Base-by-base conservation (phyloP, 331 rosid species). In the Rosa hybrid region DNA sequence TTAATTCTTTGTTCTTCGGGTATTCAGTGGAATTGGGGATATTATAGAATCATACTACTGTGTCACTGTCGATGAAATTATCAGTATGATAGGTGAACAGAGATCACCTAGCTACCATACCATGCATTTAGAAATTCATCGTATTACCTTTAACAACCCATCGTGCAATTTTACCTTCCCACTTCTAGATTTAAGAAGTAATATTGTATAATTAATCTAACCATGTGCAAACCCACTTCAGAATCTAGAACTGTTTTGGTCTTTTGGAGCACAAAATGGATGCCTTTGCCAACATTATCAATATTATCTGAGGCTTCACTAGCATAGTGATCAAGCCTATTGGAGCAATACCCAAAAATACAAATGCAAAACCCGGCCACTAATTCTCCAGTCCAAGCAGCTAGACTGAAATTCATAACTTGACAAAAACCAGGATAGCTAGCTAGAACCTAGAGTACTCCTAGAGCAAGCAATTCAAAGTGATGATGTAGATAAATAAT, bases 331-430 rank as follows among this genome's bases (percentile, higher is more conserved):
- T 25, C 17, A 25, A 27, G 18, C 17, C n/a, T 64, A 38, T 67
- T 67, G 71, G 48, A 65, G 71, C 71, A 34, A 14, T 64, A 64
- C 45, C 70, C 63, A 56, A 56, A 54, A 56, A 20, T 56, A 20
- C 12, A 20, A 56, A 7, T 56, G 62, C 62, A 56, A n/a, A 56
- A 2, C 21, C 63, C 39, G 39, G 39, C 39, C 25, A 13, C 69
- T 5, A 64, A 20, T 17, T 20, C 60, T 17, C 60, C 11, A 54
- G 23, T 62, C 8, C 16, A 62, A 62, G 3, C 59, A 53, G 18
- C 41, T 25, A 25, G 18, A 4, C 68, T 62, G 9, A 27, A 27
- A 12, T 12, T 63, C 16, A 45, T 2, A 17, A 27, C 46, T 50
- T 18, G 71, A 25, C 60, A 76, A 17, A 17, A 76, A 45, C 1